These are phyloP conservation scores for Paralagenidium karlingii DNA, from an alignment of 352 stramenopile species.

Conservation along the genomic window DNA sequence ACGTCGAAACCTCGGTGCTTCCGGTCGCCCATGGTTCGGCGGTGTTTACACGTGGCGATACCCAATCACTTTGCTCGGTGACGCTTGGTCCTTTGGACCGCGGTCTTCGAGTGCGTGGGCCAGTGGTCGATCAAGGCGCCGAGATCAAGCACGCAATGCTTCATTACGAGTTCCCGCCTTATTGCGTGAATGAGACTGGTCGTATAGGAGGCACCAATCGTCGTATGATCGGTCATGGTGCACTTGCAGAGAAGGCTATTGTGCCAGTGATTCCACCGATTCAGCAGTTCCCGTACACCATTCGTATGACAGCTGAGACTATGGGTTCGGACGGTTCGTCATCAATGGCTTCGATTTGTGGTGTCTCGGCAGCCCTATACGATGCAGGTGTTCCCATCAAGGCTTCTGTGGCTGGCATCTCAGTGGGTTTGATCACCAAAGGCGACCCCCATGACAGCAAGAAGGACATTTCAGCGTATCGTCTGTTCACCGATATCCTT, in stretches of 20 bases:
- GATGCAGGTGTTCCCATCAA: slow-evolving; percentile 94
- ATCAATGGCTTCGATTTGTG: slow-evolving; percentile 96
- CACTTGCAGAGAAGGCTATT: slow-evolving; percentile 94
- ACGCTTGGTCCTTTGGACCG: slow-evolving; percentile 75
- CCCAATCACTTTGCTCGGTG: slow-evolving; percentile 83
- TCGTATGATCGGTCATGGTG: slow-evolving; percentile 94
- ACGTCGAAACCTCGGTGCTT: slow-evolving; percentile 78
- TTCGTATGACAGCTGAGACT: slow-evolving; percentile 94
- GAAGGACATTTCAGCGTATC: slow-evolving; percentile 65
- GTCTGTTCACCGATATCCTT: slow-evolving; percentile 95
- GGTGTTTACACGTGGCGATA: slow-evolving; percentile 82
- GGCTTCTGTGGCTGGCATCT: slow-evolving; percentile 90
- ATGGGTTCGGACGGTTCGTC: slow-evolving; percentile 91
- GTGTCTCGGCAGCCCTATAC: slow-evolving; percentile 93
- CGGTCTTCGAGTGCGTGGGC: slow-evolving; percentile 52
- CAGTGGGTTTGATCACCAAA: slow-evolving; percentile 83
- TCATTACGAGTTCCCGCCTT: slow-evolving; percentile 98
- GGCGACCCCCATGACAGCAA: slow-evolving; percentile 49
- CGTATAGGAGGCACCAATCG: slow-evolving; percentile 72
- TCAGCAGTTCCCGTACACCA: slow-evolving; percentile 92
- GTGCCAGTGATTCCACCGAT: slow-evolving; percentile 85
- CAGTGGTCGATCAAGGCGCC: slow-evolving; percentile 23
- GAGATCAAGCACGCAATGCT: slow-evolving; percentile 87
- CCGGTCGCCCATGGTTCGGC: slow-evolving; percentile 84
- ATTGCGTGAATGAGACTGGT: slow-evolving; percentile 94